Base-by-base conservation (phyloP, 139 green algal genomes). In the Deuterostichococcus epilithicus region DNA sequence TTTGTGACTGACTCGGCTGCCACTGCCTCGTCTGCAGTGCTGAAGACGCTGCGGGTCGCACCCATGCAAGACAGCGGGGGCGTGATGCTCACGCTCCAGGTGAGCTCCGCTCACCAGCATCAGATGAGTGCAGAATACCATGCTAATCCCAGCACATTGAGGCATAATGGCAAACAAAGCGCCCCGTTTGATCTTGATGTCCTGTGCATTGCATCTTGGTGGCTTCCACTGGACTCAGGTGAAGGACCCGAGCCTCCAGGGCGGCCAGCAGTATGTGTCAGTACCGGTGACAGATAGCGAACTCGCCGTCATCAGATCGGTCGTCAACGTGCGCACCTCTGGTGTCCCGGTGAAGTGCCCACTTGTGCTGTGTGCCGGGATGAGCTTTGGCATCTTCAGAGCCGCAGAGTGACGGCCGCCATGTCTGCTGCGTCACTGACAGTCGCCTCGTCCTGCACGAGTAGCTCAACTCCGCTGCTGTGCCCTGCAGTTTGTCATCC, bases 401-500 rank as follows among this genome's bases (percentile, higher is more conserved):
- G 35, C 32, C 25, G 37, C 32, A 72, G 32, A 22, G 6, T 72
- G 2, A 72, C 35, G 67, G 25, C 30, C 37, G 18, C 22, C 18
- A 63, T 63, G 18, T 22, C 18, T 63, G 47, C 47, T 22, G 18
- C 47, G 18, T 22, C 22, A 28, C 47, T 63, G 47, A 63, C 22
- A 63, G 47, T 28, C 23, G 25, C 65, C 34, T 30, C 18, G 25
- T 2, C 25, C 28, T 70, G 65, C 34, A 35, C 15, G n/a, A n/a
- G n/a, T n/a, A n/a, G n/a, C n/a, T n/a, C n/a, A n/a, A n/a, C n/a
- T n/a, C 0, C 42, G 67, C 33, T 30, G 26, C n/a, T 39, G 3
- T 45, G 1, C 35, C 13, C 36, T 73, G 68, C 68, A 73, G 68
- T 73, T 73, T 23, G 25, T 73, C 20, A 73, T 73, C 38, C 68